These are phyloP conservation scores for Lanmaoa rubissima DNA, from an alignment of 768 basidiomycete species.

Conservation along the genomic window DNA sequence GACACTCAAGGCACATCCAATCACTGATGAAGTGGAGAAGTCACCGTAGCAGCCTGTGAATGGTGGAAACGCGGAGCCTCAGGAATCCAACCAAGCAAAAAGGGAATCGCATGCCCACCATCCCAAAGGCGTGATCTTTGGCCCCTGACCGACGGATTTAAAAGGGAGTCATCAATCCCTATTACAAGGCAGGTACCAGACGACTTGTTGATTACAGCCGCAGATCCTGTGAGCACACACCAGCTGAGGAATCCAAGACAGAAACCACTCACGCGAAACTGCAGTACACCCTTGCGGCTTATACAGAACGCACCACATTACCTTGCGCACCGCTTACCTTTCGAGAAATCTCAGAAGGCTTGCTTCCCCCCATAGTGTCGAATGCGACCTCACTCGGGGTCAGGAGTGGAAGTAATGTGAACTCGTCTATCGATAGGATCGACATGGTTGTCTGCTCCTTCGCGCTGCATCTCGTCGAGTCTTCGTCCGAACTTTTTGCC, in stretches of 20 bases:
- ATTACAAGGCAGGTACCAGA: conserved; percentile 8
- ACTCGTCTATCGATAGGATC: conserved; percentile 23
- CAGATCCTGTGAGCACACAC: conserved; percentile 25
- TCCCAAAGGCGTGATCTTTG: neutral
- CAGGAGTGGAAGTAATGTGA: neutral
- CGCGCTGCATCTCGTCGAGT: conserved; percentile 66
- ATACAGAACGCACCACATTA: conserved; percentile 50
- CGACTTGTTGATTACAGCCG: conserved; percentile 20
- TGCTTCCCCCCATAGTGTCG: conserved; percentile 38
- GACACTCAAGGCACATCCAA: neutral
- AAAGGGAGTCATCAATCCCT: neutral
- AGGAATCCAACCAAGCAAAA: conserved; percentile 23
- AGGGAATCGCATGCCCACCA: neutral
- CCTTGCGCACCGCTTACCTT: conserved; percentile 61
- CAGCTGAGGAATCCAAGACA: neutral
- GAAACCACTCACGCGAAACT: conserved; percentile 11
- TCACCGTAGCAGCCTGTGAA: conserved; percentile 54
- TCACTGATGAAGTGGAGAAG: conserved; percentile 53
- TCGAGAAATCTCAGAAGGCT: conserved; percentile 57
- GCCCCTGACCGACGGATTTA: neutral
- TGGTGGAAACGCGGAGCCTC: conserved; percentile 50
- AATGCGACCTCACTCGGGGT: conserved; percentile 10
- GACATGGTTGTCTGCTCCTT: conserved; percentile 76
- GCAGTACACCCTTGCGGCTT: conserved; percentile 63
- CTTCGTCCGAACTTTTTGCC: conserved; percentile 59